These are phyloP conservation scores for Fragaria ananassa DNA, from an alignment of 306 rosid species.

Conservation along the genomic window DNA sequence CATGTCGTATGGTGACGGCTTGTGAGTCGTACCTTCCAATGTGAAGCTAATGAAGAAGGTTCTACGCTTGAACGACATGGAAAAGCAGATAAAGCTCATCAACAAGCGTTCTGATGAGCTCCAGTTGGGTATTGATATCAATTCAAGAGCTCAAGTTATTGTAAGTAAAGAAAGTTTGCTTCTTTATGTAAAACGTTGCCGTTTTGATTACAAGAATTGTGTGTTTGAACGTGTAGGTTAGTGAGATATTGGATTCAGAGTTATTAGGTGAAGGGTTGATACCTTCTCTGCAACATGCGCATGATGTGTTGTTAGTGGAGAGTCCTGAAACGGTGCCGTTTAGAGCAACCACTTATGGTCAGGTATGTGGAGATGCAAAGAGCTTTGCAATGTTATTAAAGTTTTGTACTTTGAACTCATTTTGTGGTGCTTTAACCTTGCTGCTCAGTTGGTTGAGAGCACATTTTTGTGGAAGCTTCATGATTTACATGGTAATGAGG, in stretches of 20 bases:
- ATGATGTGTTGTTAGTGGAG: conserved; percentile 69
- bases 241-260: conserved; percentile 92
- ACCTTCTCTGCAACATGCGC: conserved; percentile 85
- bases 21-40: conserved; percentile 98
- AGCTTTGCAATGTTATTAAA: background rate
- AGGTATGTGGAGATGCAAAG: conserved; percentile 40
- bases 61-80: conserved; percentile 58
- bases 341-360: conserved; percentile 77
- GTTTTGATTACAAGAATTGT: background rate
- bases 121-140: conserved; percentile 52
- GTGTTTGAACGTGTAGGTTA: conserved; percentile 46
- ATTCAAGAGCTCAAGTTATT: conserved; percentile 67
- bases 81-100: conserved; percentile 51
- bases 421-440: background rate
- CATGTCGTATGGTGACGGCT: conserved; percentile 49
- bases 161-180: conserved; percentile 38
- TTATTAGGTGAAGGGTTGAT: conserved; percentile 93
- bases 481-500: conserved; percentile 64
- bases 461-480: conserved; percentile 65
- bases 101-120: conserved; percentile 94
- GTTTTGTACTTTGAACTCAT: background rate
- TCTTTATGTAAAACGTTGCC: background rate
- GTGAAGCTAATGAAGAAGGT: conserved; percentile 86
- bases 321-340: conserved; percentile 73
- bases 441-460: conserved; percentile 80